Evolutionary conservation across 192 early-diverging fungal species (phyloP).

Genomic region (Podila horticola): DNA sequence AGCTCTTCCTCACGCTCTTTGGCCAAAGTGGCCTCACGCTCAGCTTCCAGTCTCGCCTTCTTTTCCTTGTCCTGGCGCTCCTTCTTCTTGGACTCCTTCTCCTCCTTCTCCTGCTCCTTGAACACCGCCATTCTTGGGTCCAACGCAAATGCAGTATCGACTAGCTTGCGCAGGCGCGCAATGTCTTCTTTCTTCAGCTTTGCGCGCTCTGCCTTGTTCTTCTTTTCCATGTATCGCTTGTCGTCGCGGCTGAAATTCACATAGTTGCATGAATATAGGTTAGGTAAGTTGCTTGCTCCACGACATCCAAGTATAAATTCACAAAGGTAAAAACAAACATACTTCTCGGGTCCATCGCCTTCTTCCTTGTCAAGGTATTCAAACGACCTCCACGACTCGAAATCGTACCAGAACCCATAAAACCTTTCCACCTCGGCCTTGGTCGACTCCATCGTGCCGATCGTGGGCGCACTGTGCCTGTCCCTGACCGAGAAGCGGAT

Average conservation of each 20-base stretch:
- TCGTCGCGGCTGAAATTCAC: constrained; percentile 73
- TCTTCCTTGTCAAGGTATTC: constrained; percentile 88
- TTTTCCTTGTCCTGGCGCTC: constrained; percentile 63
- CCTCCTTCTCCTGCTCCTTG: constrained; percentile 74
- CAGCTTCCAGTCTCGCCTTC: constrained; percentile 50
- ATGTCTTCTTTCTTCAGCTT: constrained; percentile 88
- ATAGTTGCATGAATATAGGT: background rate
- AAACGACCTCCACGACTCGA: constrained; percentile 87
- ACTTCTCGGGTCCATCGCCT: constrained; percentile 73
- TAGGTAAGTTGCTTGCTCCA: too few relatives aligned
- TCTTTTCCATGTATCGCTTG: constrained; percentile 77
- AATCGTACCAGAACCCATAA: constrained; percentile 80
- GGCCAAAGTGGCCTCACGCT: constrained; percentile 39
- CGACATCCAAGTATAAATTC: background rate
- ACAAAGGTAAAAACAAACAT: constrained; percentile 9
- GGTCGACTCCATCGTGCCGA: constrained; percentile 69
- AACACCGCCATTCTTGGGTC: constrained; percentile 82
- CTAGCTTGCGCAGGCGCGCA: constrained; percentile 64
- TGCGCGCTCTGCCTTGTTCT: constrained; percentile 77
- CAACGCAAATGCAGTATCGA: constrained; percentile 66
- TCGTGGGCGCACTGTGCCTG: constrained; percentile 60
- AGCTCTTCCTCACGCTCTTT: constrained; percentile 51
- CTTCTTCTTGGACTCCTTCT: constrained; percentile 74
- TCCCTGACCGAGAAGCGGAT: constrained; percentile 48
- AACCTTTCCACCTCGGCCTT: constrained; percentile 77